phyloP scores from a whole-genome alignment of 305 asterid species.

The Ruellia speciosa region DNA sequence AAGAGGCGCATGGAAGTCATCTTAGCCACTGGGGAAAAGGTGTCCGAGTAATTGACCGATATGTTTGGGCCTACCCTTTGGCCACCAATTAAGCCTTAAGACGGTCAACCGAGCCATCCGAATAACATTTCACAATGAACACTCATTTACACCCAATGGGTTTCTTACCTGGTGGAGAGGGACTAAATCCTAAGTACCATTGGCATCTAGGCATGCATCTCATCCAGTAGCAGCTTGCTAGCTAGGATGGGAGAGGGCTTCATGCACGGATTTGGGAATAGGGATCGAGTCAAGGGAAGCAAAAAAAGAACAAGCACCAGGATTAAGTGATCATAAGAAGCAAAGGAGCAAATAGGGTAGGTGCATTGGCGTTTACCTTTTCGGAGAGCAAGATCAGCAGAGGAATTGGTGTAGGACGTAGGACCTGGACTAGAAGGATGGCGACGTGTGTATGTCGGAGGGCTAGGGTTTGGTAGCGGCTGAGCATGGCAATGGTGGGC shows the following conservation, averaged over 20 bases:
- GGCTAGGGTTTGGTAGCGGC: too few relatives aligned
- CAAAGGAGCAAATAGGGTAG: background rate
- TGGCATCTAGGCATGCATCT: background rate
- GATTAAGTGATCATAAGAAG: background rate
- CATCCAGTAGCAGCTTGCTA: background rate
- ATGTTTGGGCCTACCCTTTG: background rate
- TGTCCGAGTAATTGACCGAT: background rate
- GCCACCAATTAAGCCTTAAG: background rate
- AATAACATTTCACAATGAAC: background rate
- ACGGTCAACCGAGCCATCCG: background rate
- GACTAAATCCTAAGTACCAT: slow-evolving; percentile 1
- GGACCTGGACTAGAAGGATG: too few relatives aligned
- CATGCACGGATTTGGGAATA: background rate
- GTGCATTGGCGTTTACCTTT: background rate
- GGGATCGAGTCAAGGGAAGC: background rate
- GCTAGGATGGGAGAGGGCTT: background rate
- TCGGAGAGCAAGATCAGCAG: background rate
- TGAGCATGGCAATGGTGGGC: too few relatives aligned
- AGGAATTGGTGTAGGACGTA: too few relatives aligned
- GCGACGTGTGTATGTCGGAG: too few relatives aligned
- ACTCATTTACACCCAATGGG: background rate
- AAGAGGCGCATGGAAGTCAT: background rate
- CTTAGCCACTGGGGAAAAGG: background rate
- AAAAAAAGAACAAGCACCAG: background rate
- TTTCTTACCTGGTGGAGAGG: background rate